Conservation (phyloP, 129 eudicot genomes). For the Lactuca saligna region DNA sequence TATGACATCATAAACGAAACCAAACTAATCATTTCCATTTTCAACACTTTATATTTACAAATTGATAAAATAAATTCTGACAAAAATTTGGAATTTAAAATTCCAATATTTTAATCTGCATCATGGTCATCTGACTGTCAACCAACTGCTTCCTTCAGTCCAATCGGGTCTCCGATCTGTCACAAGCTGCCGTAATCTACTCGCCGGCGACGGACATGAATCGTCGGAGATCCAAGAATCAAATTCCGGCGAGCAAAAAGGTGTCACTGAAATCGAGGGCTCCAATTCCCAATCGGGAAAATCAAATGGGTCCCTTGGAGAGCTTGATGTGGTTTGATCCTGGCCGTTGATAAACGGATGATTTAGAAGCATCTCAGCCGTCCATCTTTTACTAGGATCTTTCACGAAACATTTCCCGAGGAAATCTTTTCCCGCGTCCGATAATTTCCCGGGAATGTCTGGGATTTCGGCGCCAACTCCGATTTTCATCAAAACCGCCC, state of each 20-base stretch:
- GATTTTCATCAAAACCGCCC: constrained; percentile 51
- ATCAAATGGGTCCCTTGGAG: constrained; percentile 82
- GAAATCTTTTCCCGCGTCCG: constrained; percentile 75
- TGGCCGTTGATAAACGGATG: constrained; percentile 58
- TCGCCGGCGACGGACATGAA: constrained; percentile 13
- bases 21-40: constrained; percentile 3
- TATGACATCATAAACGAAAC: not conserved
- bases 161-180: constrained; percentile 42
- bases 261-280: constrained; percentile 27
- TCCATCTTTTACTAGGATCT: constrained; percentile 73
- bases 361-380: constrained; percentile 85
- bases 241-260: constrained; percentile 10
- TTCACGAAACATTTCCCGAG: constrained; percentile 58
- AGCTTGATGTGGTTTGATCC: constrained; percentile 12
- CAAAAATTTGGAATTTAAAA: not conserved
- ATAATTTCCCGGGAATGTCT: constrained; percentile 50
- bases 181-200: constrained; percentile 37
- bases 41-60: constrained; percentile 20
- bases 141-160: constrained; percentile 48
- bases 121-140: constrained; percentile 40
- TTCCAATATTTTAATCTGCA: not conserved
- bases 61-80: not conserved
- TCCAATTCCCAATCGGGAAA: constrained; percentile 65
- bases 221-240: constrained; percentile 13
- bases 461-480: constrained; percentile 63